Evolutionary conservation across 1,139 yeast genomes (phyloP).

Genomic region (Yamadazyma taylorii): DNA sequence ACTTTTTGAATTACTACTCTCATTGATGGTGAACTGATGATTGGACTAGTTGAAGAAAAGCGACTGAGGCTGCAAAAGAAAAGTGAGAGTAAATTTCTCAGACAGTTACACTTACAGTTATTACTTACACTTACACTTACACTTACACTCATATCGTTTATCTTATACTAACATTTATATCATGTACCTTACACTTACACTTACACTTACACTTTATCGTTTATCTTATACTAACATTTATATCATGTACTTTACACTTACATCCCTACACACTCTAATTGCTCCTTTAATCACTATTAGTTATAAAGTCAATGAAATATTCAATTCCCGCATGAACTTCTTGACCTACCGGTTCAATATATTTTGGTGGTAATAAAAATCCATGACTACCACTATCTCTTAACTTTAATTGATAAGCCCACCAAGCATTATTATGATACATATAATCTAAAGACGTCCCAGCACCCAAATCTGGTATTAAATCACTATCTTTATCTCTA

Average conservation of each 20-base stretch:
- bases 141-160: too few species aligned
- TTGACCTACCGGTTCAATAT: slow-evolving; percentile 72
- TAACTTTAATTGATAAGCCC: slow-evolving; percentile 83
- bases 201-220: too few species aligned
- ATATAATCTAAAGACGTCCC: slow-evolving; percentile 83
- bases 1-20: slow-evolving; percentile 88
- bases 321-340: slow-evolving; percentile 70
- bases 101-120: too few species aligned
- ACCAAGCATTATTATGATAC: slow-evolving; percentile 78
- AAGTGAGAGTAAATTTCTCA: too few species aligned
- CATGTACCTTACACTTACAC: too few species aligned
- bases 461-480: slow-evolving; percentile 71
- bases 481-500: slow-evolving; percentile 68
- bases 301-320: slow-evolving; percentile 68
- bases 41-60: background rate
- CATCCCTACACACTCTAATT: too few species aligned
- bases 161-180: too few species aligned
- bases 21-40: slow-evolving; percentile 53
- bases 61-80: too few species aligned
- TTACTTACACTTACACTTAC: too few species aligned
- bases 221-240: too few species aligned
- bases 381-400: slow-evolving; percentile 87
- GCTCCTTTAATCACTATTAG: slow-evolving; percentile 36
- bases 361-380: slow-evolving; percentile 70
- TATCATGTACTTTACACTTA: too few species aligned